Conservation (phyloP, 345 rosid species). For the Psidium friedrichsthalianum region DNA sequence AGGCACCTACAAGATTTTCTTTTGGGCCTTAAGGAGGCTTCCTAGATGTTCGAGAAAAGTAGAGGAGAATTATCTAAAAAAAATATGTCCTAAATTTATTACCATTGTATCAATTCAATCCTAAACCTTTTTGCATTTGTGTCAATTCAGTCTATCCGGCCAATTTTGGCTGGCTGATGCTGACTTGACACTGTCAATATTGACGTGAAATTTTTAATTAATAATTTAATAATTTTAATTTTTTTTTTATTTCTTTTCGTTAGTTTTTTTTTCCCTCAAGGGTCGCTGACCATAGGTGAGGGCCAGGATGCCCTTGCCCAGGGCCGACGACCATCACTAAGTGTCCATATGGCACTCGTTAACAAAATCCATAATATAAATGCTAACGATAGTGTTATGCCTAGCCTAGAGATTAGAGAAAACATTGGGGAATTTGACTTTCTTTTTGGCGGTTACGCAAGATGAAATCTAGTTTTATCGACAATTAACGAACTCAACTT, state of each 20-base stretch:
- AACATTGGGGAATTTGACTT: neutral
- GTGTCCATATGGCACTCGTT: neutral
- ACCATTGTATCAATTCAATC: too few relatives aligned
- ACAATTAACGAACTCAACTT: neutral
- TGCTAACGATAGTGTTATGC: neutral
- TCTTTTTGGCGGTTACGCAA: neutral
- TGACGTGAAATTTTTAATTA: too few relatives aligned
- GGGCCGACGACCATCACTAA: neutral
- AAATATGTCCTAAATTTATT: too few relatives aligned
- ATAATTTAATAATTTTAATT: too few relatives aligned
- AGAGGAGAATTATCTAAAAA: neutral
- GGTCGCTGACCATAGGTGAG: too few relatives aligned
- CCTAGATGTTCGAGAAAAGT: neutral
- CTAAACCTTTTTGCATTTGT: too few relatives aligned
- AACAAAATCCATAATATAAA: neutral
- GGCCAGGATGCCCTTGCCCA: too few relatives aligned
- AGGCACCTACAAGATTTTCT: neutral
- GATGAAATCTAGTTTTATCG: neutral
- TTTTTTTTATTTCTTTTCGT: too few relatives aligned
- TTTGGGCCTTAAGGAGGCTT: neutral
- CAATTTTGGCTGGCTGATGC: too few relatives aligned
- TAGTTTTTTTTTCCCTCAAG: too few relatives aligned
- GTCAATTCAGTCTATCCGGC: too few relatives aligned
- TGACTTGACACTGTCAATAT: too few relatives aligned
- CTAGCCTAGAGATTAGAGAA: neutral